Conservation (phyloP, 208 protist genomes). For the Borovskyia barvae region DNA sequence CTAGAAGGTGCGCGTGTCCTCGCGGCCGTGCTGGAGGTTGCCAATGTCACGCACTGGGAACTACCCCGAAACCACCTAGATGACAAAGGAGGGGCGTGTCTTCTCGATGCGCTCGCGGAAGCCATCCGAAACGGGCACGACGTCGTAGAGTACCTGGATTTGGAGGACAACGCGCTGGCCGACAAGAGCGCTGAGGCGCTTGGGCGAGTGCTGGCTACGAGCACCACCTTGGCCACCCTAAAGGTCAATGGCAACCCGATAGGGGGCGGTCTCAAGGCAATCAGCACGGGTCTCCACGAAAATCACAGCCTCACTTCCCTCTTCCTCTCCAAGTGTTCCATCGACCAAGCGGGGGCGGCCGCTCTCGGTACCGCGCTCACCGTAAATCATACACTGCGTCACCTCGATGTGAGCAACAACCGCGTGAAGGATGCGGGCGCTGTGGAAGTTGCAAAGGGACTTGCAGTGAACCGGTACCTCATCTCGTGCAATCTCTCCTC, state of each 20-base stretch:
- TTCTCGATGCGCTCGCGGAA: conserved; percentile 55
- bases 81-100: conserved; percentile 60
- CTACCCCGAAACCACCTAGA: conserved; percentile 73
- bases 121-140: conserved; percentile 59
- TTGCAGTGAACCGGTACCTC: conserved; percentile 69
- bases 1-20: conserved; percentile 61
- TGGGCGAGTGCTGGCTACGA: conserved; percentile 45
- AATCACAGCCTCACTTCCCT: conserved; percentile 64
- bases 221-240: conserved; percentile 44
- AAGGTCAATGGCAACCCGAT: conserved; percentile 62
- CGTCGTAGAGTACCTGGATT: conserved; percentile 59
- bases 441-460: conserved; percentile 63
- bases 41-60: conserved; percentile 53
- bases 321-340: conserved; percentile 47
- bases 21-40: conserved; percentile 49
- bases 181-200: conserved; percentile 46
- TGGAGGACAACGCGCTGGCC: conserved; percentile 73
- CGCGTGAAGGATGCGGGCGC: conserved; percentile 79
- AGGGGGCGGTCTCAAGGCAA: conserved; percentile 38
- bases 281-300: conserved; percentile 67
- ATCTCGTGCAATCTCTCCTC: conserved; percentile 60
- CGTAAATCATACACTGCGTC: conserved; percentile 47
- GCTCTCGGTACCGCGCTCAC: conserved; percentile 53
- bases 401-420: conserved; percentile 84
- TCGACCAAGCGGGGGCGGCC: conserved; percentile 54